Base-by-base conservation (phyloP, 345 rosid species). In the Lenwebbia sp. region DNA sequence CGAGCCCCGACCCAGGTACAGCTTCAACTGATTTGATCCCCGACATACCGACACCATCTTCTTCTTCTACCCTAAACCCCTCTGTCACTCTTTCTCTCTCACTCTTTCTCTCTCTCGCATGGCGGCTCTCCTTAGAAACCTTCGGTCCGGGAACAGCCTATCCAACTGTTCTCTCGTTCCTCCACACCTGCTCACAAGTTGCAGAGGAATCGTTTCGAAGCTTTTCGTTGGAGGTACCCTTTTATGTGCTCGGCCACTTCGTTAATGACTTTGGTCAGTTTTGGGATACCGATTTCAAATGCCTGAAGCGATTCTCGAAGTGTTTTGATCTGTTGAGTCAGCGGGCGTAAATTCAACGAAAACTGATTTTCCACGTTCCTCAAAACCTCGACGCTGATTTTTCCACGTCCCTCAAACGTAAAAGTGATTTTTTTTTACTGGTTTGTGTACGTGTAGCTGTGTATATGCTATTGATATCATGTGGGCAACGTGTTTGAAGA, bases 171-270 rank as follows among this genome's bases (percentile, higher is more conserved):
- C 44, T 4, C 76, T 88, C 25, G 60, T 89, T 85, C 90, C 91
- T 81, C 83, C 92, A 3, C 53, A 86, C 40, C 60, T 87, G 65
- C 83, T 92, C 84, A 60, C 87, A 51, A 89, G 87, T 85, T 90
- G 89, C 85, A 93, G 99, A 84, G 91, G 94, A 28, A 89, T 94
- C 70, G 96, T 93, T 84, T 91, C 95, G 13, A 96, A 94, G 90
- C 96, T 96, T 76, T 96, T 95, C 82, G 94, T 94, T 75, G 98
- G 89, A 81, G 89, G 89, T 87, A 84, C 26, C 40, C 82, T 70
- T 19, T 62, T 0, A 62, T 10, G 75, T 28, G 40, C 75, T 28
- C 33, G 75, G 75, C 30, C 86, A 33, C 40, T 54, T 51, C 44
- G 47, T 54, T 40, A n/a, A 7, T 37, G 52, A 33, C 49, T 70